Percentiles rank a stretch among this genome's conserved stretches.
Conservation (phyloP, 1,284 basidiomycete genomes). For the Xerocomus cyaneibrunnescens region DNA sequence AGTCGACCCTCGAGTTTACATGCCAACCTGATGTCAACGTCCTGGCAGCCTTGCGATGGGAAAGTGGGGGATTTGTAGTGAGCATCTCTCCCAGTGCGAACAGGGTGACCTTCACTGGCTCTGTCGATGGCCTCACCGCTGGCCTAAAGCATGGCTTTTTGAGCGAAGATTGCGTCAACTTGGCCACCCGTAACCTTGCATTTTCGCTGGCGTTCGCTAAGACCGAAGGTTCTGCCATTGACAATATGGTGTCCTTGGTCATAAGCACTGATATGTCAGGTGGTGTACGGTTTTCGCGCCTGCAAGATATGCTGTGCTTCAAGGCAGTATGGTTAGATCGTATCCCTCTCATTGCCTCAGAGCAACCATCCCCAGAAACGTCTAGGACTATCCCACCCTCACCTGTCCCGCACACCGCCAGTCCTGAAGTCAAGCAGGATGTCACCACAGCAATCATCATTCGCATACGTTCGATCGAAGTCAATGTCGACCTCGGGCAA, state of each 20-base stretch:
- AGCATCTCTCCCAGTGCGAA: slow-evolving; percentile 71
- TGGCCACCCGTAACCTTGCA: slow-evolving; percentile 72
- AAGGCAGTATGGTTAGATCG: slow-evolving; percentile 89
- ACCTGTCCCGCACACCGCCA: slow-evolving; percentile 8
- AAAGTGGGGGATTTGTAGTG: slow-evolving; percentile 86
- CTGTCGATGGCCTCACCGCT: slow-evolving; percentile 74
- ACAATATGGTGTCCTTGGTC: slow-evolving; percentile 66
- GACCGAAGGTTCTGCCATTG: slow-evolving; percentile 38
- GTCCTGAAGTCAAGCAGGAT: slow-evolving; percentile 40
- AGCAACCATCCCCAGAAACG: slow-evolving; percentile 32
- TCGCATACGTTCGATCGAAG: slow-evolving; percentile 66
- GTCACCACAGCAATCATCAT: slow-evolving; percentile 63
- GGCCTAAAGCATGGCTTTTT: slow-evolving; percentile 80
- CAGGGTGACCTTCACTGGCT: slow-evolving; percentile 71
- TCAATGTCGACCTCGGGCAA: slow-evolving; percentile 78
- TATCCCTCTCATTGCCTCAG: slow-evolving; percentile 68
- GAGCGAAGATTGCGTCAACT: slow-evolving; percentile 73
- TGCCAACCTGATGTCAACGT: slow-evolving; percentile 91
- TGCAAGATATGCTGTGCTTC: slow-evolving; percentile 86
- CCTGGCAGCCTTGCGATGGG: slow-evolving; percentile 82
- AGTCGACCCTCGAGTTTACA: slow-evolving; percentile 79
- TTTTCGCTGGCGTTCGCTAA: slow-evolving; percentile 70
- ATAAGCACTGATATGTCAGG: slow-evolving; percentile 78
- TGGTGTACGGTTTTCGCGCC: slow-evolving; percentile 70
- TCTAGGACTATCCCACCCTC: slow-evolving; percentile 18